Evolutionary conservation across 768 basidiomycete species (phyloP).

Genomic region (Leccinum barrowsii): DNA sequence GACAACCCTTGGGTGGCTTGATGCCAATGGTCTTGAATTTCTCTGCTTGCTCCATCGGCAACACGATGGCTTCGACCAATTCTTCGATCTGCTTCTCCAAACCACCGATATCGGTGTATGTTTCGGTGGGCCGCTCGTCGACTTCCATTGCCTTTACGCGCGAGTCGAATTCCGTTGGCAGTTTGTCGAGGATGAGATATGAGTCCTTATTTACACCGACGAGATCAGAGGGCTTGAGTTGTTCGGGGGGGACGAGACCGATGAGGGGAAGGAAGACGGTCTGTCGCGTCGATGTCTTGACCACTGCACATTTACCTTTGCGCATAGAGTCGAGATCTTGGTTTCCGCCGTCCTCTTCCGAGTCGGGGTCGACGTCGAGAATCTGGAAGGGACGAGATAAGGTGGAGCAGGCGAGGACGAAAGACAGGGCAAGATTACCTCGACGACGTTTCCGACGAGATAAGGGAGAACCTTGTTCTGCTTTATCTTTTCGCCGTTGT

Average conservation of each 20-base stretch:
- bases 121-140: constrained; percentile 95
- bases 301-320: constrained; percentile 96
- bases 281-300: constrained; percentile 98
- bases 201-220: constrained; percentile 99
- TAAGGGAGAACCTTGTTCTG: constrained; percentile 99
- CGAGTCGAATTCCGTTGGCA: constrained; percentile 96
- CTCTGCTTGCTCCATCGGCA: constrained; percentile 98
- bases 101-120: constrained; percentile 96
- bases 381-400: constrained; percentile 51
- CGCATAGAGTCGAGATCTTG: constrained; percentile 94
- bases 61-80: constrained; percentile 93
- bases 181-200: constrained; percentile 91
- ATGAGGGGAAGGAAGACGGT: constrained; percentile 98
- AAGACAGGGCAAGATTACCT: constrained; percentile 45
- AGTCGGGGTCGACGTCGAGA: constrained; percentile 90
- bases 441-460: constrained; percentile 95
- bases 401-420: not conserved
- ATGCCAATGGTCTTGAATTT: constrained; percentile 99
- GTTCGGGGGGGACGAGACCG: constrained; percentile 90
- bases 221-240: constrained; percentile 87
- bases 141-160: constrained; percentile 99
- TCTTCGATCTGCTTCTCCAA: constrained; percentile 99
- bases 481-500: constrained; percentile 97
- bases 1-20: constrained; percentile 92
- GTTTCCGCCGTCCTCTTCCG: constrained; percentile 92